Percentiles rank a stretch among this genome's conserved stretches.
Evolutionary conservation across 257 asterid genomes (phyloP).

Genomic region (Solanum bukasovii): DNA sequence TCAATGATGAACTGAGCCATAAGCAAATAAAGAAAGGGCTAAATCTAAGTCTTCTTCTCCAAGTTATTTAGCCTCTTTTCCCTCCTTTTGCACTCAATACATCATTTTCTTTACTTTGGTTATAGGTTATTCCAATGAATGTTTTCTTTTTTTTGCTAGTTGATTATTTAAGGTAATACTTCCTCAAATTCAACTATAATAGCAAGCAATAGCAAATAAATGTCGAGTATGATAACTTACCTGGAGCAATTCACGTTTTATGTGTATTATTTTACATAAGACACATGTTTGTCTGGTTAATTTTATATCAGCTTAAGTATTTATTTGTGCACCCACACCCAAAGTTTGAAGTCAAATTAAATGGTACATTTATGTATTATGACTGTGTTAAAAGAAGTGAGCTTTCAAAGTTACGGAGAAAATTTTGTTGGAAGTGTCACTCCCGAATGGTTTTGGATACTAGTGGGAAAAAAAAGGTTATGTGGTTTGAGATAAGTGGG

Average conservation of each 20-base stretch:
- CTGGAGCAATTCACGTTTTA: not conserved
- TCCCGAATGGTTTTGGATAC: too few relatives aligned
- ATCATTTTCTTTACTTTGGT: not conserved
- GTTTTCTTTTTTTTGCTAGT: not conserved
- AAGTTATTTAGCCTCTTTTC: not conserved
- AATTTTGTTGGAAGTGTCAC: too few relatives aligned
- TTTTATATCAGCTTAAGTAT: too few relatives aligned
- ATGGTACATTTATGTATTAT: too few relatives aligned
- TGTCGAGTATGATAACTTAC: not conserved
- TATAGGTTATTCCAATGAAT: constrained; percentile 1
- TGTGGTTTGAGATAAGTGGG: not conserved
- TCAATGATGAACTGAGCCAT: not conserved
- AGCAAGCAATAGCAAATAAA: not conserved
- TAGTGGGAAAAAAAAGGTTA: too few relatives aligned
- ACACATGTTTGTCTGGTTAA: not conserved
- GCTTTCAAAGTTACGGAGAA: not conserved
- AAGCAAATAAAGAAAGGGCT: not conserved
- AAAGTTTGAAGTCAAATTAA: too few relatives aligned
- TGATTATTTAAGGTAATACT: not conserved
- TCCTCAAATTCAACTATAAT: not conserved
- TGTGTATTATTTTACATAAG: too few relatives aligned
- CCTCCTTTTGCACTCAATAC: not conserved
- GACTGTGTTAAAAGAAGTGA: not conserved
- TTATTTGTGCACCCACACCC: too few relatives aligned
- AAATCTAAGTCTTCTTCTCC: not conserved